These are phyloP conservation scores for Flaveria robusta DNA, from an alignment of 129 eudicot species.

Conservation along the genomic window DNA sequence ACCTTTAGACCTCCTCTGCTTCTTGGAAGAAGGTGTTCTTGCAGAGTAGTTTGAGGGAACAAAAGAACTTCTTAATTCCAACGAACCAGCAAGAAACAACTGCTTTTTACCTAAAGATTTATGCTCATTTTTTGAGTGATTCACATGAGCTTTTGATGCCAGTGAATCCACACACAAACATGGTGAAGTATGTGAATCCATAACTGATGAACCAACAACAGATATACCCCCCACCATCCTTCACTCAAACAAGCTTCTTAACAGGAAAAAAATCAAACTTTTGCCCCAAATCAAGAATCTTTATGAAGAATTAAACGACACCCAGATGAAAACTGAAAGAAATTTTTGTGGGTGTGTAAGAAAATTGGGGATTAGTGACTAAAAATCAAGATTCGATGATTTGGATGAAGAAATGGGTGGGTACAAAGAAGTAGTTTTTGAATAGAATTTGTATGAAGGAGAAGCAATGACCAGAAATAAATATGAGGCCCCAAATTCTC, in stretches of 20 bases:
- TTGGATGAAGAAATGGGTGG: constrained; percentile 45
- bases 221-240: constrained; percentile 80
- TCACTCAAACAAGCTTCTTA: constrained; percentile 16
- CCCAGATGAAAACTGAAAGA: constrained; percentile 39
- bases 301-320: constrained; percentile 29
- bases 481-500: constrained; percentile 51
- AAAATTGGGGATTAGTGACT: constrained; percentile 29
- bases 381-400: constrained; percentile 33
- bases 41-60: constrained; percentile 42
- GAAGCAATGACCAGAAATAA: constrained; percentile 49
- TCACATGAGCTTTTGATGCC: constrained; percentile 46
- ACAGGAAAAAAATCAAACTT: constrained; percentile 8
- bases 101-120: constrained; percentile 44
- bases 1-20: constrained; percentile 50
- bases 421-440: constrained; percentile 35
- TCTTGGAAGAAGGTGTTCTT: constrained; percentile 44
- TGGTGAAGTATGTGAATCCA: constrained; percentile 74
- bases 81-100: constrained; percentile 41
- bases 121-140: constrained; percentile 45
- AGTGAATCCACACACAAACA: constrained; percentile 75
- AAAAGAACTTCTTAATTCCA: constrained; percentile 64
- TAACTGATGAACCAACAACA: constrained; percentile 67
- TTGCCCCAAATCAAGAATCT: constrained; percentile 21
- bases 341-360: constrained; percentile 41
- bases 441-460: constrained; percentile 24